Evolutionary conservation across 2,329 filamentous ascomycete genomes (phyloP), one percentile per base, ranked within the genome.

Genomic region (Venturia asperata): DNA sequence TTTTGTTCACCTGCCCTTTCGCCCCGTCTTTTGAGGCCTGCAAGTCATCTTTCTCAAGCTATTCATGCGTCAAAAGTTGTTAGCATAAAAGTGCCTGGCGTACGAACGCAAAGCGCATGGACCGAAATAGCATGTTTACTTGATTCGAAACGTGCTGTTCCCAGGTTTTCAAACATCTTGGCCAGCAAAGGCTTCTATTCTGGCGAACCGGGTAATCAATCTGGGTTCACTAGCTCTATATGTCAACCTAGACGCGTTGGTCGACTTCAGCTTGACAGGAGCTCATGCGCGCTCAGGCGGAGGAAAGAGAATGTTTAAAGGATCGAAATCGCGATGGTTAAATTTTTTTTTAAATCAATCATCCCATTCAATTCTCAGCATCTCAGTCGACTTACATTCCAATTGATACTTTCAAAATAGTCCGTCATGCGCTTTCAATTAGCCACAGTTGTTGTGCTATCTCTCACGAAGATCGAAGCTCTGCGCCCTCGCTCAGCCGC

Each of bases 51-150:
- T 37, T 58, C 52, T 58, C 52, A 58, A 15, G 30, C 37, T 58
- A 15, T 58, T 58, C 52, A 58, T 58, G 52, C 52, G 52, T 58
- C 52, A 58, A 58, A 58, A 58, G 52, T n/a, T 58, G 30, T 27
- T 27, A 37, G 52, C 13, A 58, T n/a, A 37, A 1, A 5, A 17
- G 24, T 55, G 24, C 49, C 15, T 55, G 52, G 30, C 30, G 30
- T 58, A 58, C 52, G 52, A 58, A 58, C 15, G 52, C 27, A 39
- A 58, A 11, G 30, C 30, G 52, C 52, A 58, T 58, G 27, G 52
- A 58, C 52, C 30, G 37, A 17, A 27, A 58, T 58, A 58, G 52
- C 52, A 58, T 21, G 30, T 58, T 37, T 37, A 37, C 30, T 58
- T 58, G 52, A 58, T 58, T 58, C 52, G 52, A 58, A 58, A 58